These are phyloP conservation scores for Lasiosphaeris hirsuta DNA, from an alignment of 495 filamentous ascomycete species.

Conservation along the genomic window DNA sequence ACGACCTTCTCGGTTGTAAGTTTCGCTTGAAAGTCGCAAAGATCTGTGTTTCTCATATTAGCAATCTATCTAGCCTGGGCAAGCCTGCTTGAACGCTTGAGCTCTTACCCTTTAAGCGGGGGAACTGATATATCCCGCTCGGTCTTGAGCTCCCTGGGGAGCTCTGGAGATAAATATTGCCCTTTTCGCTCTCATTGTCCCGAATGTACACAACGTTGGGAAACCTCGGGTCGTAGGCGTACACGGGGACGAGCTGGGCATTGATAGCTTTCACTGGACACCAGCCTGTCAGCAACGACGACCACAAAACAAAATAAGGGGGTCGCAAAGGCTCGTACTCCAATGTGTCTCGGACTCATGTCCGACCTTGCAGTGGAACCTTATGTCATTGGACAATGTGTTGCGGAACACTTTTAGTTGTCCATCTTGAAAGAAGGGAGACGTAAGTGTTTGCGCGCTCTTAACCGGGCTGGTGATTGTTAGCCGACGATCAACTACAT, in stretches of 20 bases:
- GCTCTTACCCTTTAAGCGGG: constrained; percentile 15
- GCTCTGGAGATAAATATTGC: constrained; percentile 16
- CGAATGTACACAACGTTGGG: constrained; percentile 32
- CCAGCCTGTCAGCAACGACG: neutral
- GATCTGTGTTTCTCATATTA: constrained; percentile 10
- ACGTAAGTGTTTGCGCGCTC: constrained; percentile 23
- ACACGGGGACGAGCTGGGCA: constrained; percentile 35
- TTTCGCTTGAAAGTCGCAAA: constrained; percentile 34
- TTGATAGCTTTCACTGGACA: constrained; percentile 30
- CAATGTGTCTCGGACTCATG: constrained; percentile 34
- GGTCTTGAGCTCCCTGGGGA: constrained; percentile 18
- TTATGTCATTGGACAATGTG: constrained; percentile 25
- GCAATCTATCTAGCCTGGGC: neutral
- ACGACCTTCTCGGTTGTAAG: constrained; percentile 34
- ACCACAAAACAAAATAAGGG: neutral
- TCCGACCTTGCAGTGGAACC: constrained; percentile 31
- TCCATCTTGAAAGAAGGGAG: constrained; percentile 25
- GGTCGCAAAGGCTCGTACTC: constrained; percentile 19
- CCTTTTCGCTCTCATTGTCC: constrained; percentile 29
- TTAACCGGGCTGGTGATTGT: constrained; percentile 23
- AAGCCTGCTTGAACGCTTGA: neutral
- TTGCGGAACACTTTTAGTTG: constrained; percentile 34
- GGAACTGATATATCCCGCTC: constrained; percentile 32
- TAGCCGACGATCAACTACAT: neutral
- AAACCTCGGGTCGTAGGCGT: constrained; percentile 32